Evolutionary conservation across 2,329 filamentous ascomycete genomes (phyloP).

Genomic region (Scedosporium aurantiacum): DNA sequence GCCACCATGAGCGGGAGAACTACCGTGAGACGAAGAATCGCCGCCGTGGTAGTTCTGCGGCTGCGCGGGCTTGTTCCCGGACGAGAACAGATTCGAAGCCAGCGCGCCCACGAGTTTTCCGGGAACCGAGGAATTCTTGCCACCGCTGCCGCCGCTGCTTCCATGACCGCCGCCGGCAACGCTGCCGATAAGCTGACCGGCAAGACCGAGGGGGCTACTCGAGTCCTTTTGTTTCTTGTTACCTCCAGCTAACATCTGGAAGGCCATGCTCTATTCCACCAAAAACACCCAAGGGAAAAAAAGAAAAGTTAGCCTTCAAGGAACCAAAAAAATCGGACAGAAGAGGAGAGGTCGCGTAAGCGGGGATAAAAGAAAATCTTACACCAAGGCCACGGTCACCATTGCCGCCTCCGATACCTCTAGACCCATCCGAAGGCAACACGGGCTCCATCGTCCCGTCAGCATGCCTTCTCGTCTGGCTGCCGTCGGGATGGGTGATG

Average conservation of each 20-base stretch:
- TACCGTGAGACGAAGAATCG: constrained; percentile 25
- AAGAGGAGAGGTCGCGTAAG: constrained; percentile 14
- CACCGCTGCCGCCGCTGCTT: constrained; percentile 19
- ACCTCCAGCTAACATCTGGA: constrained; percentile 45
- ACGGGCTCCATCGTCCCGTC: constrained; percentile 52
- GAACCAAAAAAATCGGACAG: not conserved
- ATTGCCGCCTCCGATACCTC: constrained; percentile 37
- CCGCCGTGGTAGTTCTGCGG: constrained; percentile 39
- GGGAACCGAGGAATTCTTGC: constrained; percentile 29
- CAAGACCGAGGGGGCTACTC: constrained; percentile 33
- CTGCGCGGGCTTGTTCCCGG: constrained; percentile 15
- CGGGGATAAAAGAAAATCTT: constrained; percentile 23
- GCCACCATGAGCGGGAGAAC: constrained; percentile 33
- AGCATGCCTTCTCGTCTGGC: constrained; percentile 47
- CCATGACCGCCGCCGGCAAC: constrained; percentile 28
- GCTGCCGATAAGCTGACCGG: constrained; percentile 35
- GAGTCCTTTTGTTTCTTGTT: constrained; percentile 28
- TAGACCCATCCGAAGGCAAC: constrained; percentile 35
- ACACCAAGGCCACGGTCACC: constrained; percentile 56
- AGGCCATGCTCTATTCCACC: constrained; percentile 40
- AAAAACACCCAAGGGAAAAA: constrained; percentile 9
- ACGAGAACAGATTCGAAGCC: constrained; percentile 43
- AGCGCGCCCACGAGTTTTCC: constrained; percentile 48
- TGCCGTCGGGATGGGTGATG: constrained; percentile 52
- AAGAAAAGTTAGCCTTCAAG: constrained; percentile 5